Conservation (phyloP, 768 basidiomycete genomes). For the Rhizopogon vulgaris region DNA sequence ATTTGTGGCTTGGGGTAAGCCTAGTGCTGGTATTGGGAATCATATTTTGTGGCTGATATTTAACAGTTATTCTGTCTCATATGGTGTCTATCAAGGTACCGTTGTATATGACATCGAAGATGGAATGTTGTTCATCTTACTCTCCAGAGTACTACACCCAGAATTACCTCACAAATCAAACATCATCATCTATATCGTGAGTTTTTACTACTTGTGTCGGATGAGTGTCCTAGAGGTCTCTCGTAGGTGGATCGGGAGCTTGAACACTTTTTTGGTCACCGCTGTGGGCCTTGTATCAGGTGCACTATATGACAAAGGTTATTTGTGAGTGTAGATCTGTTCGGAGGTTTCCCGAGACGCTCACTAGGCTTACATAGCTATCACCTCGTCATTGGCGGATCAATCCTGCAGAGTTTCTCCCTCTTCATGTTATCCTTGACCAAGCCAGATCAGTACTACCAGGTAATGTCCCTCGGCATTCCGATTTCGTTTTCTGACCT, state of each 20-base stretch:
- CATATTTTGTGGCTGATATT: background rate
- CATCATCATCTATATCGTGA: conserved; percentile 31
- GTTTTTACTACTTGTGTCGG: conserved; percentile 3
- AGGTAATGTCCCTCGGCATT: conserved; percentile 21
- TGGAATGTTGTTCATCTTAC: background rate
- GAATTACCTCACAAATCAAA: conserved; percentile 26
- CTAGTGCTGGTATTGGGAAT: background rate
- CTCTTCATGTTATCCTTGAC: conserved; percentile 42
- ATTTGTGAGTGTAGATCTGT: conserved; percentile 32
- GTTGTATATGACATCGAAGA: background rate
- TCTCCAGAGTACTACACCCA: conserved; percentile 32
- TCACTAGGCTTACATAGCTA: conserved; percentile 24
- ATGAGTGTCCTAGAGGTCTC: background rate
- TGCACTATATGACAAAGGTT: conserved; percentile 43
- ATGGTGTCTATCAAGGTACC: conserved; percentile 36
- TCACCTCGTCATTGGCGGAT: conserved; percentile 38
- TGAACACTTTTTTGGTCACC: conserved; percentile 36
- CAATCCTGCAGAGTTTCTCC: conserved; percentile 34
- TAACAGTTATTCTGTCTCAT: conserved; percentile 27
- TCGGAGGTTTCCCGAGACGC: too few relatives aligned
- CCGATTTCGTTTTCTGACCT: background rate
- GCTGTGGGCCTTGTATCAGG: conserved; percentile 35
- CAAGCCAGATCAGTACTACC: conserved; percentile 36
- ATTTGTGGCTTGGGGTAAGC: conserved; percentile 28
- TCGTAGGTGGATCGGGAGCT: conserved; percentile 39